Percentiles rank a stretch among this genome's conserved stretches.
These are phyloP conservation scores for Uncinocarpus reesii DNA, from an alignment of 2,329 filamentous ascomycete genomes.

Conservation along the genomic window DNA sequence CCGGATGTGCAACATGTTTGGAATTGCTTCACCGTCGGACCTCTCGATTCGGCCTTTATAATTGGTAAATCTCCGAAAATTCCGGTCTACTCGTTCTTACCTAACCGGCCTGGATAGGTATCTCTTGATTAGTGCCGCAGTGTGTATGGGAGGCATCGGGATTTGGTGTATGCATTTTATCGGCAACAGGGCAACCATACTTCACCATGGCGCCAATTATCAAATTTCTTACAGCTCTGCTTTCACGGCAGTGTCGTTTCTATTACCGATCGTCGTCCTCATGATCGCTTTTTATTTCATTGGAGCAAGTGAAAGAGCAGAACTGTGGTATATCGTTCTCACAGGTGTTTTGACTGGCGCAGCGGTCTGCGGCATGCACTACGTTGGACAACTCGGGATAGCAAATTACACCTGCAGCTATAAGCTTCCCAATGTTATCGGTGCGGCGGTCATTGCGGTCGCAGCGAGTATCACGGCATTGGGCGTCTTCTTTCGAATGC, in stretches of 20 bases:
- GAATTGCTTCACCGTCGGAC: conserved; percentile 72
- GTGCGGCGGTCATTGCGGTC: conserved; percentile 61
- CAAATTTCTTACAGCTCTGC: conserved; percentile 64
- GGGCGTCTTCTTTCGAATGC: conserved; percentile 65
- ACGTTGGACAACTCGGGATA: conserved; percentile 74
- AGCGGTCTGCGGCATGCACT: conserved; percentile 77
- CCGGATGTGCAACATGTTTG: conserved; percentile 67
- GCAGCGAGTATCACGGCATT: conserved; percentile 60
- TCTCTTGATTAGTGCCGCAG: conserved; percentile 52
- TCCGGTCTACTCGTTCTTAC: not conserved
- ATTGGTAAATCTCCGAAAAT: conserved; percentile 46
- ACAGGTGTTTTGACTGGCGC: conserved; percentile 62
- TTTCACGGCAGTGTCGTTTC: conserved; percentile 67
- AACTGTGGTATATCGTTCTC: conserved; percentile 48
- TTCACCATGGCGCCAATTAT: conserved; percentile 53
- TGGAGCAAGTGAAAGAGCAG: conserved; percentile 49
- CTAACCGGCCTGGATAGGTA: conserved; percentile 26
- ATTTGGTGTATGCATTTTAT: conserved; percentile 79
- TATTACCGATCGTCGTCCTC: conserved; percentile 67
- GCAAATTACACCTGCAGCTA: conserved; percentile 63
- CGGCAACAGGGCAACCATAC: conserved; percentile 66
- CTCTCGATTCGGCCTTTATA: conserved; percentile 55
- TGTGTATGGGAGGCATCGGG: conserved; percentile 63
- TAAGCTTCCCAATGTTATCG: conserved; percentile 49
- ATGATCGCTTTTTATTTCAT: conserved; percentile 61